These are phyloP conservation scores for Pezicula radicicola DNA, from an alignment of 2,329 filamentous ascomycete species.

Conservation along the genomic window DNA sequence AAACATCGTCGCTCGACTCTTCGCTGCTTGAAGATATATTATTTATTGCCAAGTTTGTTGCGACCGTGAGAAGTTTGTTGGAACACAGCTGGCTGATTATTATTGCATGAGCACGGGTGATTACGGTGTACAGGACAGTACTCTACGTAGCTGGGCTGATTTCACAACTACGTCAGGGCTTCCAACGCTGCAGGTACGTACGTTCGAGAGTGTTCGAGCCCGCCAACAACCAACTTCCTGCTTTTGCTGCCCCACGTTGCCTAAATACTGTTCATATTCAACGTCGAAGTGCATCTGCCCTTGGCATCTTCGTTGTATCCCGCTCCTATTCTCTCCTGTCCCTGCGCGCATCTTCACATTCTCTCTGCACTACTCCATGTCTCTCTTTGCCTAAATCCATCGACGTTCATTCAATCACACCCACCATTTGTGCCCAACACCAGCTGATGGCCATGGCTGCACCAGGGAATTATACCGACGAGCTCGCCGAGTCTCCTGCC, in stretches of 20 bases:
- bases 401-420: neutral
- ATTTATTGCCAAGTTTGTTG: too few species aligned
- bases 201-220: neutral
- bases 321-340: neutral
- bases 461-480: conserved; percentile 5
- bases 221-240: neutral
- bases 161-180: neutral
- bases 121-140: too few species aligned
- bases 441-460: conserved; percentile 7
- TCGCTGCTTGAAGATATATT: too few species aligned
- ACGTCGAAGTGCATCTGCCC: neutral
- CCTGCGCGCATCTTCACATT: neutral
- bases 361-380: neutral
- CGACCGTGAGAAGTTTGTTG: too few species aligned
- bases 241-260: neutral
- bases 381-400: conserved; percentile 2
- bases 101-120: too few species aligned
- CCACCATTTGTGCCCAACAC: neutral
- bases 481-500: conserved; percentile 17
- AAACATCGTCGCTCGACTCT: too few species aligned
- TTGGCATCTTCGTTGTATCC: neutral
- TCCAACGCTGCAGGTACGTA: neutral
- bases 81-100: too few species aligned
- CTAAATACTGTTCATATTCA: neutral
- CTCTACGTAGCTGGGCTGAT: too few species aligned